Base-by-base conservation (phyloP, 495 filamentous ascomycete genomes). In the Aspergillus homomorphus region DNA sequence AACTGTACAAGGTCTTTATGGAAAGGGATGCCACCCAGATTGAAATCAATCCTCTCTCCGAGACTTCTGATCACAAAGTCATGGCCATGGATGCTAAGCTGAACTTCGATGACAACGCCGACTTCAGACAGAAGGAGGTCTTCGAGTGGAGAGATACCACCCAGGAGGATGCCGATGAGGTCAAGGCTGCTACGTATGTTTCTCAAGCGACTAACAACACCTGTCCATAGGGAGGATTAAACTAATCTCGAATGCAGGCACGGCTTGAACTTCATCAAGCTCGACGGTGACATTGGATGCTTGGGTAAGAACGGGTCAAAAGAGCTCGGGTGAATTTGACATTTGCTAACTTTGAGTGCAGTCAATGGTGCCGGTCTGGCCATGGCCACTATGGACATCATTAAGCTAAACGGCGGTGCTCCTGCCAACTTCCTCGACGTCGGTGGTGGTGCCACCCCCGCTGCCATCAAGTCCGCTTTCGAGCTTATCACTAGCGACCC, bases 301-400 rank as follows among this genome's bases (percentile, higher is more conserved):
- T 82, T 98, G 60, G 79, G 79, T 82, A 70, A 58, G 68, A 38
- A 48, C 18, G 21, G 6, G 20, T 52, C n/a, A 3, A 26, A 8
- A 41, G 12, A 12, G 3, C n/a, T n/a, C 41, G 45, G 19, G 9
- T 4, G 19, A 24, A 41, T 30, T 7, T 21, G 7, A 9, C 18
- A 28, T 19, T 51, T 54, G 46, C 71, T 77, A 62, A 77, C 26
- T 14, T 16, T 16, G 6, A 30, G 12, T 56, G 1, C 44, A 73
- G 94, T 98, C 79, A 98, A 98, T 76, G 94, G 94, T 73, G 94
- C 94, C 63, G 94, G 94, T 80, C 88, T 98, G 57, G 94, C 94
- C 71, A 98, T 98, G 94, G 94, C 94, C 55, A 98, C 94, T 65
- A 98, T 98, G 94, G 94, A 98, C 76, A 98, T 98, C 78, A 98